These are phyloP conservation scores for Erysimum pusillum DNA, from an alignment of 441 rosid species.

Conservation along the genomic window DNA sequence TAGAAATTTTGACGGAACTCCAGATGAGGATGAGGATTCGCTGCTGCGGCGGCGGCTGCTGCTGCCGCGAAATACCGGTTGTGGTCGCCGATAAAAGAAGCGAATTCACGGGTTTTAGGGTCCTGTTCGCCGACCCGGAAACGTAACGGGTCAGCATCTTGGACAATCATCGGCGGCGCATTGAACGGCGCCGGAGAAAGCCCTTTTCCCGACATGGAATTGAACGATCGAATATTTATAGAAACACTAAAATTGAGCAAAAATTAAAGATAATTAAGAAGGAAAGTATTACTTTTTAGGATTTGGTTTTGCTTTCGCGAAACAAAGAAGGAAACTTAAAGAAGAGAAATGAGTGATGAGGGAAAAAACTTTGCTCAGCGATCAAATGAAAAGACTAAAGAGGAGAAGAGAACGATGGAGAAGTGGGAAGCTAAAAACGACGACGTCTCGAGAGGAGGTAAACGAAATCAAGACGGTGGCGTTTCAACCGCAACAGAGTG, in stretches of 20 bases:
- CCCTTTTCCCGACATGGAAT: slow-evolving; percentile 47
- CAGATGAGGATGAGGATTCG: slow-evolving; percentile 42
- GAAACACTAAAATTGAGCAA: not conserved
- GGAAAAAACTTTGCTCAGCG: not conserved
- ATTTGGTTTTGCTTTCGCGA: not conserved
- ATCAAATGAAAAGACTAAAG: slow-evolving; percentile 34
- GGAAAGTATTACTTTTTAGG: not conserved
- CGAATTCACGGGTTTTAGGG: slow-evolving; percentile 69
- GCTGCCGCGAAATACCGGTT: slow-evolving; percentile 50
- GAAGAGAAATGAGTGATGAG: slow-evolving; percentile 23
- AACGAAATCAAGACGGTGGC: slow-evolving; percentile 9
- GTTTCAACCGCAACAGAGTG: slow-evolving; percentile 27
- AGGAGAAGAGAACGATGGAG: slow-evolving; percentile 1
- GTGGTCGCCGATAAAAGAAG: slow-evolving; percentile 65
- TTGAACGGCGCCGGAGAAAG: slow-evolving; percentile 45
- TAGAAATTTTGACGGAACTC: slow-evolving; percentile 53
- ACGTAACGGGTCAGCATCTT: slow-evolving; percentile 68
- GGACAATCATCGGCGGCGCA: slow-evolving; percentile 61
- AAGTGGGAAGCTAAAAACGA: slow-evolving; percentile 30
- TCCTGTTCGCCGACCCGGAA: slow-evolving; percentile 54
- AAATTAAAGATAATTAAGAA: not conserved
- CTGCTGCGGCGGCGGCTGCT: slow-evolving; percentile 52
- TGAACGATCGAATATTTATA: not conserved
- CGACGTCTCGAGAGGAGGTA: slow-evolving; percentile 2
- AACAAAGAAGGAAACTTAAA: slow-evolving; percentile 24